These are phyloP conservation scores for Botrytis porri DNA, from an alignment of 2,329 filamentous ascomycete genomes.

Conservation along the genomic window DNA sequence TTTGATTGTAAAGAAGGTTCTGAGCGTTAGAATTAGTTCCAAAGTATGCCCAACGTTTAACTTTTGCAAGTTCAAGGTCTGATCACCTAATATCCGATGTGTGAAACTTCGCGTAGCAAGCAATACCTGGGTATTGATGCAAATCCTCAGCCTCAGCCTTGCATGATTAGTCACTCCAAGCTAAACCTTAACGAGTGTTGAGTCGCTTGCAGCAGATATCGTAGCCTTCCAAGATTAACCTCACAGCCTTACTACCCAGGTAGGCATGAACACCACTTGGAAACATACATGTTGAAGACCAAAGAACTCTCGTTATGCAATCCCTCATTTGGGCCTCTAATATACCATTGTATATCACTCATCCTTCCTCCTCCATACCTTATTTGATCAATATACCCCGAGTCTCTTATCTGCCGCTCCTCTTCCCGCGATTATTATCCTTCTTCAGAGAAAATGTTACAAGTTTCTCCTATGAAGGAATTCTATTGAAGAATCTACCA, in stretches of 20 bases:
- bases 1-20: not conserved
- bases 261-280: not conserved
- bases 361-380: constrained; percentile 34
- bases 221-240: not conserved
- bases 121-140: no score
- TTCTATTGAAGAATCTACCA: constrained; percentile 69
- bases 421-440: constrained; percentile 58
- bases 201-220: not conserved
- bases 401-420: constrained; percentile 65
- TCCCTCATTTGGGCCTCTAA: constrained; percentile 37
- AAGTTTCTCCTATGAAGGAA: constrained; percentile 61
- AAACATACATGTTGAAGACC: not conserved
- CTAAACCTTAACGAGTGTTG: not conserved
- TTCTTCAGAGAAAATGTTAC: constrained; percentile 55
- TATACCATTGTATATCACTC: constrained; percentile 38
- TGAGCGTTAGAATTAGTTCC: not conserved
- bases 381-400: constrained; percentile 57
- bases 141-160: not conserved
- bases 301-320: constrained; percentile 29
- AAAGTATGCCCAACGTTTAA: not conserved
- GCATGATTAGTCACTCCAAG: not conserved
- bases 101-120: not conserved
- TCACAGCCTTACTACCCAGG: not conserved
- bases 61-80: not conserved
- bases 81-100: not conserved